Conservation (phyloP, 345 rosid genomes). For the Euphorbia peplus region DNA sequence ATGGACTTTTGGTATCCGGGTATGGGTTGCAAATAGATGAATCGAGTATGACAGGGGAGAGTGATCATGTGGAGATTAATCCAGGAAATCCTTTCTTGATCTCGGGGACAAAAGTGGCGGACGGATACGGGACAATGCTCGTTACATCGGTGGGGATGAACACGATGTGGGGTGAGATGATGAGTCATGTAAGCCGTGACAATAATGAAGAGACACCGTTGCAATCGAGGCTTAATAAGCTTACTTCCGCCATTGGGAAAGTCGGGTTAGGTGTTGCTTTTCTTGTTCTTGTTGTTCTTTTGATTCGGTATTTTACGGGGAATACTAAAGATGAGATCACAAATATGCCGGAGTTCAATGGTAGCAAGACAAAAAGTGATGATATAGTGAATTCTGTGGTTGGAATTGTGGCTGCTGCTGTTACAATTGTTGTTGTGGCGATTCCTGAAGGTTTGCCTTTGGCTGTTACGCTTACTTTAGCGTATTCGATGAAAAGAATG, state of each 20-base stretch:
- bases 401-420: constrained; percentile 61
- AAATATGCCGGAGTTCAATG: constrained; percentile 35
- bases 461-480: constrained; percentile 76
- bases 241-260: constrained; percentile 61
- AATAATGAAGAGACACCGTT: constrained; percentile 57
- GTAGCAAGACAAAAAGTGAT: constrained; percentile 42
- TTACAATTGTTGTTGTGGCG: constrained; percentile 81
- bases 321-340: constrained; percentile 53
- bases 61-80: constrained; percentile 17
- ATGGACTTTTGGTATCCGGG: constrained; percentile 24
- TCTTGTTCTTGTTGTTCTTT: constrained; percentile 53
- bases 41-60: constrained; percentile 26
- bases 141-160: constrained; percentile 71
- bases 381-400: constrained; percentile 56
- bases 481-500: constrained; percentile 82
- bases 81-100: constrained; percentile 16
- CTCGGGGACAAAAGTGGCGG: constrained; percentile 26
- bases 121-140: constrained; percentile 47
- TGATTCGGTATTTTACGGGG: constrained; percentile 71
- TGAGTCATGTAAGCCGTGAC: constrained; percentile 52
- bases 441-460: constrained; percentile 80
- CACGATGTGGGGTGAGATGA: constrained; percentile 74
- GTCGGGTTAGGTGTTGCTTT: constrained; percentile 59
- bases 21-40: constrained; percentile 22
- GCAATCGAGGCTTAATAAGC: constrained; percentile 59